phyloP scores from a whole-genome alignment of 495 filamentous ascomycete species.

The Xylaria longipes region DNA sequence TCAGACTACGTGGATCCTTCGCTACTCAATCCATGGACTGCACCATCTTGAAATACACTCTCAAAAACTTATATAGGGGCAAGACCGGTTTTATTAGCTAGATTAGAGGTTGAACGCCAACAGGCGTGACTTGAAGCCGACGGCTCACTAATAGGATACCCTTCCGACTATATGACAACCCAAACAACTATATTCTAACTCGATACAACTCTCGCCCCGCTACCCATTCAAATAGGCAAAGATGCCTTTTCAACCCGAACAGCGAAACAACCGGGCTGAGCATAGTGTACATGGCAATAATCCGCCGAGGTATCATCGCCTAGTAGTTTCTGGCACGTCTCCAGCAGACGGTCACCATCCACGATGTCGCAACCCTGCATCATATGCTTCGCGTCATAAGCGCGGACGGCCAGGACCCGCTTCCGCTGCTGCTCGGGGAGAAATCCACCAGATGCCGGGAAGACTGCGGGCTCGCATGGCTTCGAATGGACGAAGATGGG shows the following conservation, averaged over 20 bases:
- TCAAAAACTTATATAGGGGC: not conserved
- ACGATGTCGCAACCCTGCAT: constrained; percentile 10
- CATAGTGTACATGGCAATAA: constrained; percentile 24
- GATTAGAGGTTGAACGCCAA: not conserved
- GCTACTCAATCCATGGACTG: not conserved
- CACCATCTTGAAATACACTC: not conserved
- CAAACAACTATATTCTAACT: not conserved
- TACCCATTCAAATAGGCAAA: not conserved
- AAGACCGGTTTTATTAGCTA: not conserved
- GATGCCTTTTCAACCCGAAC: constrained; percentile 17
- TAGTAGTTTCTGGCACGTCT: constrained; percentile 14
- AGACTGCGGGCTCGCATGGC: not conserved
- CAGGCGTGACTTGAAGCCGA: not conserved
- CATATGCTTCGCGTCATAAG: constrained; percentile 21
- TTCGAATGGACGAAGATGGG: constrained; percentile 22
- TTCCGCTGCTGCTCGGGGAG: constrained; percentile 12
- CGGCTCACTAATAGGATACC: not conserved
- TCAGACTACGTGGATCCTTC: constrained; percentile 13
- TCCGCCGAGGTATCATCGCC: constrained; percentile 11
- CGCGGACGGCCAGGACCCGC: constrained; percentile 1
- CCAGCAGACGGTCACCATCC: constrained; percentile 11
- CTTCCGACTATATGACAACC: not conserved
- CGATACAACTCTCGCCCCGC: not conserved
- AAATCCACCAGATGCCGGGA: constrained; percentile 1
- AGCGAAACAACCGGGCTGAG: constrained; percentile 19